Evolutionary conservation across 495 filamentous ascomycete species (phyloP).

Genomic region (Daldinia decipiens): DNA sequence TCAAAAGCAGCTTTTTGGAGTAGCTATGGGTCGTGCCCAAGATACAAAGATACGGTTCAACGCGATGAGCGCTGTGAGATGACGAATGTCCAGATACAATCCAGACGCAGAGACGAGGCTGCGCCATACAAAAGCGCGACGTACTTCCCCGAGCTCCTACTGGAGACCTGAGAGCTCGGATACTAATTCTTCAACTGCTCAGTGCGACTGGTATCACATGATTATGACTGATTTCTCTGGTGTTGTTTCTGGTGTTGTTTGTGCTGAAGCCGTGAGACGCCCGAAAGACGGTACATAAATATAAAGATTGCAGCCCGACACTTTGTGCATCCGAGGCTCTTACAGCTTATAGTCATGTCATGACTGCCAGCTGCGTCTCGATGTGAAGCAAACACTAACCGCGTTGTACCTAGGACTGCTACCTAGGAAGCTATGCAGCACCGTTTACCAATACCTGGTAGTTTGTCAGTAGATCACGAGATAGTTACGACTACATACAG

Average conservation of each 20-base stretch:
- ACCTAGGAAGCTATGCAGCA: constrained; percentile 26
- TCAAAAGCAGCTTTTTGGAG: constrained; percentile 30
- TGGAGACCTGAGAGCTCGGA: constrained; percentile 36
- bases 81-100: constrained; percentile 39
- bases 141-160: constrained; percentile 36
- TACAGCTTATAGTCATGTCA: constrained; percentile 32
- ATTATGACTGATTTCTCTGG: constrained; percentile 18
- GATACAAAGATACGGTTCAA: constrained; percentile 23
- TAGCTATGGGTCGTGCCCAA: constrained; percentile 32
- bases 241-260: constrained; percentile 33
- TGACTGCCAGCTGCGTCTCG: constrained; percentile 38
- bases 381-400: constrained; percentile 37
- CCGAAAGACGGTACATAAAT: constrained; percentile 36
- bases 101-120: constrained; percentile 23
- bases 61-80: constrained; percentile 41
- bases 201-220: constrained; percentile 39
- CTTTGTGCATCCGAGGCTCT: constrained; percentile 37
- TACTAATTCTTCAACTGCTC: constrained; percentile 18
- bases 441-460: constrained; percentile 24
- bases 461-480: constrained; percentile 39
- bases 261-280: constrained; percentile 19
- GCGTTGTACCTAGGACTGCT: constrained; percentile 27
- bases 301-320: constrained; percentile 40
- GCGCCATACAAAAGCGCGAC: constrained; percentile 40
- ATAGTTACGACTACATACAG: constrained; percentile 29